A percentile compares a stretch with the other conserved stretches of the same genome.
These are phyloP conservation scores for Yamadazyma oceani DNA, from an alignment of 1,139 yeast species.

Conservation along the genomic window DNA sequence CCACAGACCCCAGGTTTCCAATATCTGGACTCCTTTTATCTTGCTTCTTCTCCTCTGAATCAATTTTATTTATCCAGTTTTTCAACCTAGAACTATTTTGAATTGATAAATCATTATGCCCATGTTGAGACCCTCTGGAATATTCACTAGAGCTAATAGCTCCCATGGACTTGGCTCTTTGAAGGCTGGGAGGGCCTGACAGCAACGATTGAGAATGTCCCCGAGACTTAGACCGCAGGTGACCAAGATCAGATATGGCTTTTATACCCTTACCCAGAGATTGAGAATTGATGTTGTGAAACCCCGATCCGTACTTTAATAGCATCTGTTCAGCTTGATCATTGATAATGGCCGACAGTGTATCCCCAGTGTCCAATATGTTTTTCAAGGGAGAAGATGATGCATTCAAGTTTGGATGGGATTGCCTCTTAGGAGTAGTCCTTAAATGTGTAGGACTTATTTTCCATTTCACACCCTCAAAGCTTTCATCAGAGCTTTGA, in stretches of 20 bases:
- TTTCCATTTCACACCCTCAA: slow-evolving; percentile 44
- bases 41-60: slow-evolving; percentile 2
- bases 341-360: slow-evolving; percentile 22
- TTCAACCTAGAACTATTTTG: slow-evolving; percentile 3
- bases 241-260: slow-evolving; percentile 28
- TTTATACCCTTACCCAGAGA: slow-evolving; percentile 24
- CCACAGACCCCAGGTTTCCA: not conserved
- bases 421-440: slow-evolving; percentile 5
- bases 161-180: slow-evolving; percentile 33
- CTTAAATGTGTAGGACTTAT: slow-evolving; percentile 27
- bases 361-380: slow-evolving; percentile 10
- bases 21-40: not conserved
- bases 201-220: slow-evolving; percentile 8
- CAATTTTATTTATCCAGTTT: slow-evolving; percentile 8
- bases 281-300: slow-evolving; percentile 25
- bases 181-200: slow-evolving; percentile 21
- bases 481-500: slow-evolving; percentile 48
- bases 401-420: slow-evolving; percentile 4
- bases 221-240: not conserved
- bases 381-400: slow-evolving; percentile 41
- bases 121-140: no score
- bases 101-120: no score
- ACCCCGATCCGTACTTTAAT: slow-evolving; percentile 38
- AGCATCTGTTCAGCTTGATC: slow-evolving; percentile 39
- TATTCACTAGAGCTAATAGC: slow-evolving; percentile 11